Evolutionary conservation across 768 basidiomycete genomes (phyloP), one percentile per base, ranked within the genome.

Genomic region (Gymnopilus junonius): DNA sequence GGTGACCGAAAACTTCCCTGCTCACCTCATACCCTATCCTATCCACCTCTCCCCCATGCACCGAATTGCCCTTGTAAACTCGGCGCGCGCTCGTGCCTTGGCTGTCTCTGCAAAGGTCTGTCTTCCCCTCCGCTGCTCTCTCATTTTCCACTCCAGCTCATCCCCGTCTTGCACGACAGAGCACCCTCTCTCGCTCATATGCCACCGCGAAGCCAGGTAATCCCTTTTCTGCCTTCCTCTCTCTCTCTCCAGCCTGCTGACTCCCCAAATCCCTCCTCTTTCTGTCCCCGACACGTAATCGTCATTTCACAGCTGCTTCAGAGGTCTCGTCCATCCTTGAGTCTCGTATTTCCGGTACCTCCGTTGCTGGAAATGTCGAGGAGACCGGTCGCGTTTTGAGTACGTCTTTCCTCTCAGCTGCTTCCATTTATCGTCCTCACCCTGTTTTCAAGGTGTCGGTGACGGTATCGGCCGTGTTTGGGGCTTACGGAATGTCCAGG

Each of bases 381-480:
- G 97, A 99, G 83, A 99, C 97, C 64, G 97, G 97, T 75, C 95
- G 97, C 76, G 97, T 99, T 68, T 80, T 99, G 81, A 99, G 95
- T 97, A 77, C 65, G 94, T 87, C 20, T 11, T 40, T 42, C 45
- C 20, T 11, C 42, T 42, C 45, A 11, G 50, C 32, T 56, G 31
- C 63, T 37, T 21, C 42, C 5, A 6, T 15, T 53, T 39, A 7
- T 35, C 51, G 45, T 40, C 50, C 74, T 76, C 65, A 73, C 62
- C 60, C 67, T 65, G 67, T 58, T 62, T 63, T 61, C 65, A 69
- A 97, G 95, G 95, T 80, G 95, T 97, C 73, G 95, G 96, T 94
- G 97, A 99, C 82, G 97, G 97, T 95, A 97, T 96, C 71, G 94
- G 92, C 77, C 96, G 97, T 88, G 96, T 99, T 73, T 98, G 96